phyloP scores from a whole-genome alignment of 257 asterid species.

The Ajuga chamaepitys region DNA sequence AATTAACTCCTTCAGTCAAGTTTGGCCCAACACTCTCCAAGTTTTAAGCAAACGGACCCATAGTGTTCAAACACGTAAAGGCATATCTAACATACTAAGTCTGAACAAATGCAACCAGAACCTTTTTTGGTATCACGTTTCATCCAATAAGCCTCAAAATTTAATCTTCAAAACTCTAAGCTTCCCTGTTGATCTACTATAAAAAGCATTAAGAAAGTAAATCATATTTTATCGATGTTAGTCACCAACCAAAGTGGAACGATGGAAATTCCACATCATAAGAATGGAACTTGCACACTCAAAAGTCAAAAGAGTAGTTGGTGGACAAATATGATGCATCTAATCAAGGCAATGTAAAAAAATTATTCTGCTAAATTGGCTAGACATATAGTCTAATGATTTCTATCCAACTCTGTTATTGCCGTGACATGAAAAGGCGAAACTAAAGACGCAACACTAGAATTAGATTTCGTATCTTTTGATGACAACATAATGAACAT shows the following conservation, averaged over 20 bases:
- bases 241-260: conserved; percentile 21
- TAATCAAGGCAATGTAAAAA: neutral
- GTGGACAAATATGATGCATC: conserved; percentile 11
- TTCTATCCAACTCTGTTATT: neutral
- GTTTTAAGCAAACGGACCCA: no score
- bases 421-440: neutral
- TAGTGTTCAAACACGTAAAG: no score
- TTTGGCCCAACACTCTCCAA: no score
- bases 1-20: no score
- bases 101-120: no score
- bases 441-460: neutral
- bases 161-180: no score
- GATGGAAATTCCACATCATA: neutral
- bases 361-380: neutral
- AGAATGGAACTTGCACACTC: neutral
- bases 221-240: no score
- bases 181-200: no score
- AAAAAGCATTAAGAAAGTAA: no score
- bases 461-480: neutral
- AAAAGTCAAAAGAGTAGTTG: conserved; percentile 26
- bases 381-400: neutral
- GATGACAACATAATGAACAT: neutral
- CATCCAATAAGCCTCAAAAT: no score
- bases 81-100: no score
- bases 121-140: no score